Base-by-base conservation (phyloP, 768 basidiomycete genomes). In the Tylopilus cervinicoccineus region DNA sequence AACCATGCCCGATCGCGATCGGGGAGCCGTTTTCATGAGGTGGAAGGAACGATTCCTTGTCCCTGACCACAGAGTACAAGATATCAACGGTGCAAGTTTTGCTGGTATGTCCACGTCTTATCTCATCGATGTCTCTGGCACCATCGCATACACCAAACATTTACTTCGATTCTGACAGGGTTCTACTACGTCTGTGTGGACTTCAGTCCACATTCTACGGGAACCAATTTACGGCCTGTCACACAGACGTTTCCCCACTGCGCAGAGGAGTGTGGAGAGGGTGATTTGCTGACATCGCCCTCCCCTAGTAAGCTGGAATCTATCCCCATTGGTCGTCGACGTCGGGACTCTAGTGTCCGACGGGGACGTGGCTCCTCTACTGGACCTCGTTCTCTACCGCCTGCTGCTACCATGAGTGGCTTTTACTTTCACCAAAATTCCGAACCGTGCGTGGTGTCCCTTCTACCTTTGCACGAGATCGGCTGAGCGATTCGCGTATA, bases 21-120 rank as follows among this genome's bases (percentile, higher is more conserved):
- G 86, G 41, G 85, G 86, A 2, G 86, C 86, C 22, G 82, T 93
- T 26, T 98, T 97, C 65, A 92, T 98, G 86, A 76, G 95, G 52
- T 94, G 93, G 88, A 98, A 98, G 70, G 95, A 98, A 70, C 76
- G 85, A 60, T 97, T 96, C 69, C 73, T 98, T 45, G 89, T 97
- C n/a, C 93, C 93, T 3, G 90, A 94, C 66, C 90, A 94, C 70
- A 81, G 84, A 50, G 89, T 95, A 26, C 84, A 89, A 66, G 91
- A 94, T 66, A 95, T 97, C 70, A 91, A 83, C 59, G 93, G 93
- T 37, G 93, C 93, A 19, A 92, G 89, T 64, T 96, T 94, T 67
- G 93, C 93, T 60, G 93, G 92, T 91, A 56, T 64, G 80, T 72
- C 16, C 38, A 38, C 39, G 29, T 36, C 36, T 48, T 50, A 37